phyloP scores from a whole-genome alignment of 2,329 filamentous ascomycete species.

The Exophiala calicioides region DNA sequence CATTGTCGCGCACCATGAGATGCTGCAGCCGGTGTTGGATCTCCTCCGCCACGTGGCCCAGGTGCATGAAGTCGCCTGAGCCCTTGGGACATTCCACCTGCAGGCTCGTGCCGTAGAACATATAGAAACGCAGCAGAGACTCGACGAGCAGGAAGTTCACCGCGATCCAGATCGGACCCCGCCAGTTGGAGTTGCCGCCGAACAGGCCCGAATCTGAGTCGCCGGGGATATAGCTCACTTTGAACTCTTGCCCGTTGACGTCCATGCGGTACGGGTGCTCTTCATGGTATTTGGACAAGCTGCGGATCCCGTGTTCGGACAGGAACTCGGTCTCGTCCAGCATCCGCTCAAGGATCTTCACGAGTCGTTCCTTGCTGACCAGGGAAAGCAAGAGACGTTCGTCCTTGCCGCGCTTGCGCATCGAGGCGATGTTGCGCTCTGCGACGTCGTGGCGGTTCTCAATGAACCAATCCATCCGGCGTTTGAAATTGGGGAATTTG shows the following conservation, averaged over 20 bases:
- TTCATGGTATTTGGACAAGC: conserved; percentile 87
- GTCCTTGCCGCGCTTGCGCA: conserved; percentile 85
- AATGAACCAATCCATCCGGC: conserved; percentile 90
- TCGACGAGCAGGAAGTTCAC: conserved; percentile 95
- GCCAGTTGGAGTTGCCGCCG: conserved; percentile 97
- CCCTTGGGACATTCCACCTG: conserved; percentile 92
- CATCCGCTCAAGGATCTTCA: conserved; percentile 88
- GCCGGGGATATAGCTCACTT: conserved; percentile 87
- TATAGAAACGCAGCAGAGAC: conserved; percentile 89
- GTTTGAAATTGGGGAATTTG: conserved; percentile 89
- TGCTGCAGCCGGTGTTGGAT: conserved; percentile 93
- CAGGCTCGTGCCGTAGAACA: conserved; percentile 88
- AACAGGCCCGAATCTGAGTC: conserved; percentile 95
- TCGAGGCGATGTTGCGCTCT: conserved; percentile 91
- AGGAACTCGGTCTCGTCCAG: conserved; percentile 92
- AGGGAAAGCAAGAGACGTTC: conserved; percentile 84
- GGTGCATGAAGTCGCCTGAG: conserved; percentile 91
- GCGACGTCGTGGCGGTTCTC: conserved; percentile 82
- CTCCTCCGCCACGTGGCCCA: conserved; percentile 92
- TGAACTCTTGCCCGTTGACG: conserved; percentile 86
- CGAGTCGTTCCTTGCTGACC: conserved; percentile 88
- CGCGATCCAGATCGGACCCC: conserved; percentile 91
- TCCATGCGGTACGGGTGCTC: conserved; percentile 92
- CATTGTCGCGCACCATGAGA: conserved; percentile 79
- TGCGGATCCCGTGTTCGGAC: conserved; percentile 85